Percentiles rank a stretch among this genome's conserved stretches.
Evolutionary conservation across 2,329 filamentous ascomycete species (phyloP).

Genomic region (Scorias spongiosa): DNA sequence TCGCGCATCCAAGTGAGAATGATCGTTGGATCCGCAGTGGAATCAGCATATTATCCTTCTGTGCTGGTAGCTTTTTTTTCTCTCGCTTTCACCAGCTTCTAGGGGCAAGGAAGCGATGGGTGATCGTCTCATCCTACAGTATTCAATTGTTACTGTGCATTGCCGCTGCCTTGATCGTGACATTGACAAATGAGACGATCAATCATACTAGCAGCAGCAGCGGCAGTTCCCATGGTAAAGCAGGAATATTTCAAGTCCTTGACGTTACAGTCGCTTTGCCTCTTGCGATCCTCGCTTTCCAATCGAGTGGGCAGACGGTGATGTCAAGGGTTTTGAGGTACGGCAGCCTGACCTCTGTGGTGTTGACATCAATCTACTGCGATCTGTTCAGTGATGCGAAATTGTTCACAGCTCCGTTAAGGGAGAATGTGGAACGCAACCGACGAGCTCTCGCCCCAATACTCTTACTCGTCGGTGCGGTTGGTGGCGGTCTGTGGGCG

Average conservation of each 20-base stretch:
- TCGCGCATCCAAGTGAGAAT: conserved; percentile 35
- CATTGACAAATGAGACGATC: conserved; percentile 15
- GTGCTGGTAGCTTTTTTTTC: conserved; percentile 57
- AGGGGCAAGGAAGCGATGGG: conserved; percentile 47
- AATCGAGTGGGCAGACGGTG: conserved; percentile 66
- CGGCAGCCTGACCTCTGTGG: conserved; percentile 59
- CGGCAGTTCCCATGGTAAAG: background rate
- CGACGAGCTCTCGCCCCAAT: conserved; percentile 35
- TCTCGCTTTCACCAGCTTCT: conserved; percentile 50
- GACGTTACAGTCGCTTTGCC: conserved; percentile 41
- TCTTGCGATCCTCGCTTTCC: conserved; percentile 56
- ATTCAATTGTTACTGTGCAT: conserved; percentile 25
- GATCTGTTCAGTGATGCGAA: conserved; percentile 57
- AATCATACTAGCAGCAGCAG: background rate
- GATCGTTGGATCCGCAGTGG: conserved; percentile 56
- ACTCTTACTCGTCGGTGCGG: conserved; percentile 37
- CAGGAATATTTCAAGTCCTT: conserved; percentile 6
- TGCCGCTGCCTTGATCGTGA: conserved; percentile 28
- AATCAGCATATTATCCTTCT: conserved; percentile 56
- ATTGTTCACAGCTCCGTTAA: conserved; percentile 25
- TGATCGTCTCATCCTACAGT: conserved; percentile 36
- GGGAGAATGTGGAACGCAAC: conserved; percentile 37
- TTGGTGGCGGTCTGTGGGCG: conserved; percentile 40
- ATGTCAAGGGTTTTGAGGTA: conserved; percentile 54
- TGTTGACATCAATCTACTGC: conserved; percentile 69